phyloP scores from a whole-genome alignment of 108 stramenopile species.

The Nitzschia sp. region DNA sequence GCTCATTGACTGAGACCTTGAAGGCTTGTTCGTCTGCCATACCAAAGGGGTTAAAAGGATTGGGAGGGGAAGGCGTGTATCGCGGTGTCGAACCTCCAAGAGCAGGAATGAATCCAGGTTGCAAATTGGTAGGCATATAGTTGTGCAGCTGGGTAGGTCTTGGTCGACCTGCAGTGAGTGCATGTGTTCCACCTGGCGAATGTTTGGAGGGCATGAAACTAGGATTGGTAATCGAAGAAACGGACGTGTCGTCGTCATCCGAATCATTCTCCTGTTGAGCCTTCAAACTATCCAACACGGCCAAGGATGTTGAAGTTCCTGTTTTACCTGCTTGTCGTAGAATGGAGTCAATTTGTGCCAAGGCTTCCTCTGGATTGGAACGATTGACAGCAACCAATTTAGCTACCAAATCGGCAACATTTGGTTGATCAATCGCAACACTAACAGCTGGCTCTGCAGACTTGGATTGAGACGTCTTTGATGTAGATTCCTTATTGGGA shows the following conservation, averaged over 20 bases:
- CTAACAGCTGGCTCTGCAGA: too few species aligned
- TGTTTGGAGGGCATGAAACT: constrained; percentile 28
- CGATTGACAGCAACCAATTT: constrained; percentile 64
- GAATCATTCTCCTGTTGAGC: constrained; percentile 5
- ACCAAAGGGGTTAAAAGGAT: too few species aligned
- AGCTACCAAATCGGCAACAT: constrained; percentile 44
- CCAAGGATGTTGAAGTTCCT: background rate
- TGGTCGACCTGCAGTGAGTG: constrained; percentile 34
- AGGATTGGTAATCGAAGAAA: constrained; percentile 79
- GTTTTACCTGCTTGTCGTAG: constrained; percentile 49
- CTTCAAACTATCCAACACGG: background rate
- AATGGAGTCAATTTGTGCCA: constrained; percentile 82
- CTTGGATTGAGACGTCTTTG: too few species aligned
- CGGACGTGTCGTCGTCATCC: constrained; percentile 53
- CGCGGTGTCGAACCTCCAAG: too few species aligned
- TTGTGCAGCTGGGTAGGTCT: constrained; percentile 37
- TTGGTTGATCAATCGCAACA: background rate
- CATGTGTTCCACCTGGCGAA: background rate
- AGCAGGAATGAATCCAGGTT: background rate
- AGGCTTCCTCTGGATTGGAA: constrained; percentile 61
- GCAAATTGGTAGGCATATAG: constrained; percentile 18
- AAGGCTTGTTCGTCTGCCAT: too few species aligned
- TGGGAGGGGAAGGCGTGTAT: too few species aligned
- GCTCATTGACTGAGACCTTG: too few species aligned
- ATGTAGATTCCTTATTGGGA: background rate